Evolutionary conservation across 768 basidiomycete species (phyloP).

Genomic region (Stropharia rugosoannulata): DNA sequence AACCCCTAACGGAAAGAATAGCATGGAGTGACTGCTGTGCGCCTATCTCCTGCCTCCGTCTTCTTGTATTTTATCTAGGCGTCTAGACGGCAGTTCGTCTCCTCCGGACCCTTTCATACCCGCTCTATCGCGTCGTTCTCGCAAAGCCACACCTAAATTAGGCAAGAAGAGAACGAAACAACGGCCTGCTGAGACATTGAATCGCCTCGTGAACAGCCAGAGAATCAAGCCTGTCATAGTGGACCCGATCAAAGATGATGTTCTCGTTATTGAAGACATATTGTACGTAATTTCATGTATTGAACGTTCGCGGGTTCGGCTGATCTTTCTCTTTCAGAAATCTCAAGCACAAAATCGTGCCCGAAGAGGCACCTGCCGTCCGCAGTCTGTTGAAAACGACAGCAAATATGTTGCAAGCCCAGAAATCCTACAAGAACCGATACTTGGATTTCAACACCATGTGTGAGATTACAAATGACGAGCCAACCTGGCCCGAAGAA

Average conservation of each 20-base stretch:
- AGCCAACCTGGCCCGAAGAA: slow-evolving; percentile 11
- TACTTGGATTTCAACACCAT: slow-evolving; percentile 22
- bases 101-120: slow-evolving; percentile 38
- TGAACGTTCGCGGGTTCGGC: neutral
- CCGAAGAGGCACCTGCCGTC: slow-evolving; percentile 21
- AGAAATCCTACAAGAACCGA: slow-evolving; percentile 21
- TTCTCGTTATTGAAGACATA: slow-evolving; percentile 19
- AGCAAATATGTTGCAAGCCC: slow-evolving; percentile 18
- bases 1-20: slow-evolving; percentile 34
- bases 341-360: slow-evolving; percentile 27
- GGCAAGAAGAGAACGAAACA: slow-evolving; percentile 25
- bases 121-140: slow-evolving; percentile 44
- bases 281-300: slow-evolving; percentile 16
- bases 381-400: slow-evolving; percentile 18
- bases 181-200: neutral
- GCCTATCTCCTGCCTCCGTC: slow-evolving; percentile 5
- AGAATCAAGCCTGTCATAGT: slow-evolving; percentile 23
- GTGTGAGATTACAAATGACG: slow-evolving; percentile 2
- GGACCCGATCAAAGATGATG: slow-evolving; percentile 18
- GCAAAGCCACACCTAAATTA: slow-evolving; percentile 43
- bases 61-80: neutral
- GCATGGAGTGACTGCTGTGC: slow-evolving; percentile 35
- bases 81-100: slow-evolving; percentile 5
- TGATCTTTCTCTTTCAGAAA: slow-evolving; percentile 2
- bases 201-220: slow-evolving; percentile 6